Evolutionary conservation across 208 protist species (phyloP).

Genomic region (Acanthamoeba culbertsoni): DNA sequence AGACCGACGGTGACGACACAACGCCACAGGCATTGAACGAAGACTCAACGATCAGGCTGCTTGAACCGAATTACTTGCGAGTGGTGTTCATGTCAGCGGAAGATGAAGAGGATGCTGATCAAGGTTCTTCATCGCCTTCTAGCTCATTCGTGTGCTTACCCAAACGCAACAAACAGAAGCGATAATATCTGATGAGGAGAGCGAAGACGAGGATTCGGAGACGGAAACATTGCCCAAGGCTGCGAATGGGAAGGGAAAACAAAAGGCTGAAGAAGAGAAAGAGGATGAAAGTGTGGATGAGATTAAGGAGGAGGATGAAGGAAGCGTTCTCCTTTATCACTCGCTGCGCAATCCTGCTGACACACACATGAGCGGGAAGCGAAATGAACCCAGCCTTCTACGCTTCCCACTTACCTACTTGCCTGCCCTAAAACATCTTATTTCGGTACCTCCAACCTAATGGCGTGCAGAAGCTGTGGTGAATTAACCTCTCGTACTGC

Average conservation of each 20-base stretch:
- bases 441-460: neutral
- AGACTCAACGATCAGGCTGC: neutral
- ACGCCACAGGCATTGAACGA: neutral
- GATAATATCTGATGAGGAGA: neutral
- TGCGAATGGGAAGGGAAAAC: neutral
- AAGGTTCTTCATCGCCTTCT: neutral
- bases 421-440: neutral
- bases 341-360: neutral
- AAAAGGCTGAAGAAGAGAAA: neutral
- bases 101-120: slow-evolving; percentile 22
- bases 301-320: neutral
- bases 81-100: neutral
- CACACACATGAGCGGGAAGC: neutral
- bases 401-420: neutral
- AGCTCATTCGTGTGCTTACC: neutral
- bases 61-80: neutral
- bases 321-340: slow-evolving; percentile 5
- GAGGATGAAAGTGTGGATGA: neutral
- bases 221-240: neutral
- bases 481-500: neutral
- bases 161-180: neutral
- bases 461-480: neutral
- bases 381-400: slow-evolving; percentile 2
- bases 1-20: neutral
- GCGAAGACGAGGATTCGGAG: neutral